Conservation (phyloP, 1,139 yeast genomes). For the Hanseniaspora sp. region DNA sequence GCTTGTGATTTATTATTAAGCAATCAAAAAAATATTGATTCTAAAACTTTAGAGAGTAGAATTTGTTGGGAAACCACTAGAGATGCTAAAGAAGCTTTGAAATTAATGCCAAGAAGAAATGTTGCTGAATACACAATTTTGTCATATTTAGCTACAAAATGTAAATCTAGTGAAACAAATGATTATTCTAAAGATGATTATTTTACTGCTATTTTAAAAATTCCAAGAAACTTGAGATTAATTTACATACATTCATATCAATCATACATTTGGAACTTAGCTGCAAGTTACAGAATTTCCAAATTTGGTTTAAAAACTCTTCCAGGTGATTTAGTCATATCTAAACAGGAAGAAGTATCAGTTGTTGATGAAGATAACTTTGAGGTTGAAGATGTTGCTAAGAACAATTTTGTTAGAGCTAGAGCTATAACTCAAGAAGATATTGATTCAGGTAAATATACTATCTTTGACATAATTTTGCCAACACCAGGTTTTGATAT, state of each 20-base stretch:
- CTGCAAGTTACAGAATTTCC: slow-evolving; percentile 66
- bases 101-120: slow-evolving; percentile 74
- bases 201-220: slow-evolving; percentile 73
- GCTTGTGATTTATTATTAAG: slow-evolving; percentile 70
- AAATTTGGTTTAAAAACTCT: slow-evolving; percentile 59
- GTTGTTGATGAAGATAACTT: slow-evolving; percentile 55
- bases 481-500: slow-evolving; percentile 95
- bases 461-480: slow-evolving; percentile 73
- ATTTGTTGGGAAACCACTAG: slow-evolving; percentile 65
- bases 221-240: slow-evolving; percentile 81
- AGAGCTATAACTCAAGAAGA: slow-evolving; percentile 66
- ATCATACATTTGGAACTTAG: slow-evolving; percentile 86
- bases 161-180: slow-evolving; percentile 37
- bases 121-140: slow-evolving; percentile 74
- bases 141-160: slow-evolving; percentile 41
- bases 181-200: slow-evolving; percentile 43
- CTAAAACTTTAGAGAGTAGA: slow-evolving; percentile 75
- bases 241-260: slow-evolving; percentile 98
- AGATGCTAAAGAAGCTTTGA: slow-evolving; percentile 54
- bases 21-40: slow-evolving; percentile 74
- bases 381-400: slow-evolving; percentile 33
- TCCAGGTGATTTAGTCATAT: slow-evolving; percentile 72
- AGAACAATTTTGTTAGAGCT: slow-evolving; percentile 42
- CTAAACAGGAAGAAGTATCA: slow-evolving; percentile 27
- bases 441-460: slow-evolving; percentile 44